Conservation (phyloP, 129 eudicot genomes). For the Sambucus nigra region DNA sequence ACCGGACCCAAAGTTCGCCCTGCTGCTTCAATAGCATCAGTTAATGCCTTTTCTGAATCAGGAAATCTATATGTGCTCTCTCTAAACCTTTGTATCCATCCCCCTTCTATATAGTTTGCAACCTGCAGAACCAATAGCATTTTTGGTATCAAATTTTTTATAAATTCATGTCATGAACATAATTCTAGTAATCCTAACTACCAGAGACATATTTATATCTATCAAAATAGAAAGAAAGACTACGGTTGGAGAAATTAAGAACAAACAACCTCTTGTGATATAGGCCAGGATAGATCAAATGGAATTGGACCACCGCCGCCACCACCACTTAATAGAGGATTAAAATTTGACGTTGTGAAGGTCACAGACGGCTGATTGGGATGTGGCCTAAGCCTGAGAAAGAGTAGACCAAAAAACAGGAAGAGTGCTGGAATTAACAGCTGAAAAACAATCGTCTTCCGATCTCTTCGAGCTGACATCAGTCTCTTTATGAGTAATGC, state of each 20-base stretch:
- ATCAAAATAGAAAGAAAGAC: not conserved
- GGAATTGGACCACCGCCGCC: conserved; percentile 99
- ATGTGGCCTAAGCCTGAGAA: conserved; percentile 78
- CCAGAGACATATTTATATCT: not conserved
- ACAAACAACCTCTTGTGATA: conserved; percentile 59
- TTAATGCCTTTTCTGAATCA: conserved; percentile 52
- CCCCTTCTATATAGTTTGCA: conserved; percentile 64
- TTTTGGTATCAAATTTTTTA: not conserved
- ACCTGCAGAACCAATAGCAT: conserved; percentile 34
- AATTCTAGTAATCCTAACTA: not conserved
- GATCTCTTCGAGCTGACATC: conserved; percentile 72
- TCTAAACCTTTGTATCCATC: conserved; percentile 69
- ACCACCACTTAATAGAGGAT: conserved; percentile 81
- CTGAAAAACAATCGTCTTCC: conserved; percentile 82
- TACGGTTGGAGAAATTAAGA: conserved; percentile 5
- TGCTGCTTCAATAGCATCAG: conserved; percentile 88
- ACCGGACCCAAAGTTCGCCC: conserved; percentile 80
- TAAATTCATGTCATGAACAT: not conserved
- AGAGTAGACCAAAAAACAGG: conserved; percentile 75
- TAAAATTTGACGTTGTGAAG: conserved; percentile 81
- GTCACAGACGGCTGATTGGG: conserved; percentile 83
- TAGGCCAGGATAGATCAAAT: conserved; percentile 60
- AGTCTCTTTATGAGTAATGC: conserved; percentile 88
- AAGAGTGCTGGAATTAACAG: conserved; percentile 81
- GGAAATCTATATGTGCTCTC: conserved; percentile 70